phyloP scores from a whole-genome alignment of 2,329 filamentous ascomycete genomes.

The Fusarium ramigenum region DNA sequence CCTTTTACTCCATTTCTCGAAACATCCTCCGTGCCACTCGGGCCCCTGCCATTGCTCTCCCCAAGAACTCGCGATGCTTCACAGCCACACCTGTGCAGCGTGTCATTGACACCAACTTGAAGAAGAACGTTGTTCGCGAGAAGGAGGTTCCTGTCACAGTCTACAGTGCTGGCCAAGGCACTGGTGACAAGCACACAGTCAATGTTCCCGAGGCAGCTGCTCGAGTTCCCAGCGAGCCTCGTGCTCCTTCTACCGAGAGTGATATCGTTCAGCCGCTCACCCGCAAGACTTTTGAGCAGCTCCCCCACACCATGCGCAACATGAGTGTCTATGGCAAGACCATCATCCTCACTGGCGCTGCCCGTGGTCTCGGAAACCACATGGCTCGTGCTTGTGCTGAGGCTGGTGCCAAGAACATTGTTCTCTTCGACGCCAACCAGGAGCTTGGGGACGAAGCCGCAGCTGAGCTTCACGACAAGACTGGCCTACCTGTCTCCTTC shows the following conservation, averaged over 20 bases:
- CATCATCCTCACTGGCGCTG: slow-evolving; percentile 78
- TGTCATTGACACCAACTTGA: slow-evolving; percentile 53
- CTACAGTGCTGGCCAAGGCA: slow-evolving; percentile 58
- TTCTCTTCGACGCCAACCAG: slow-evolving; percentile 81
- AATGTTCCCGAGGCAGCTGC: slow-evolving; percentile 57
- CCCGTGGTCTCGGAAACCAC: slow-evolving; percentile 79
- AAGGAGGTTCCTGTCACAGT: slow-evolving; percentile 66
- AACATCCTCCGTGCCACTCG: slow-evolving; percentile 49
- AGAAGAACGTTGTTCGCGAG: slow-evolving; percentile 64
- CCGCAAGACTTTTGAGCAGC: slow-evolving; percentile 61
- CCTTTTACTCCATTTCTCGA: slow-evolving; percentile 45
- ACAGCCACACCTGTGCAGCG: slow-evolving; percentile 44
- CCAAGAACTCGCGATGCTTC: slow-evolving; percentile 46
- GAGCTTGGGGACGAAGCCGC: slow-evolving; percentile 76
- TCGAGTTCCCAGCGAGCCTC: slow-evolving; percentile 54
- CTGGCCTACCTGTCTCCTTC: slow-evolving; percentile 78
- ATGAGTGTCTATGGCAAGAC: slow-evolving; percentile 77
- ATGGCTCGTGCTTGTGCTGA: slow-evolving; percentile 83
- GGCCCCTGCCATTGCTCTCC: slow-evolving; percentile 41
- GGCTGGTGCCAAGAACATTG: slow-evolving; percentile 76
- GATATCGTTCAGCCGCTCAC: slow-evolving; percentile 62
- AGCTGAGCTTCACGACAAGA: slow-evolving; percentile 74
- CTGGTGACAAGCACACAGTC: slow-evolving; percentile 63
- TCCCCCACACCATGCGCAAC: slow-evolving; percentile 73
- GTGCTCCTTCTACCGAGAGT: slow-evolving; percentile 53